Evolutionary conservation across 2,329 filamentous ascomycete species (phyloP), one percentile per base, ranked within the genome.

Genomic region (Trichoderma harzianum): DNA sequence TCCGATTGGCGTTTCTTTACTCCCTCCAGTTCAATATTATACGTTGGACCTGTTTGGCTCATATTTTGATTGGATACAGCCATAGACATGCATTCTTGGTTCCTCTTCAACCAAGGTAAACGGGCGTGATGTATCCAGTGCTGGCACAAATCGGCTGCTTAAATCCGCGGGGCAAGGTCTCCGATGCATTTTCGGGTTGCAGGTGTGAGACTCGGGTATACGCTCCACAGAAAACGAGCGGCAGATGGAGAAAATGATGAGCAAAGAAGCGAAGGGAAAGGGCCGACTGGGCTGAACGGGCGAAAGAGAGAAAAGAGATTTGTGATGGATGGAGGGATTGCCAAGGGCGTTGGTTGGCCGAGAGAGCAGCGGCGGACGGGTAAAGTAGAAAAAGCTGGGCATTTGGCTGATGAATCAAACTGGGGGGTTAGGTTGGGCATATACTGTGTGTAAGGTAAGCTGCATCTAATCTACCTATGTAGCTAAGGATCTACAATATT

Each of bases 211-310:
- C 24, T 30, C 28, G 18, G 62, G 47, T 24, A n/a, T 30, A 36
- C 3, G 28, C 32, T 69, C 55, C 55, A 32, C 30, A 61, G 3
- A 32, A 32, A 34, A 58, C 55, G 66, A 39, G 66, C 66, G 55
- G 55, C 55, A 69, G 55, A 69, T 69, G 55, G 66, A 60, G 55
- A 69, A 69, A 51, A 28, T 32, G 55, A 60, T 60, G 66, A 7
- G 55, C 66, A 34, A 26, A 30, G 16, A 21, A 67, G 51, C n/a
- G 64, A 39, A 21, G 21, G 10, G 32, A 64, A 78, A 78, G 77
- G 77, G 73, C 77, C 77, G 77, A 79, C 75, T 79, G 71, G 73
- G 72, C 67, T 73, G 47, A 60, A 16, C 14, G 21, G 57, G 57
- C 57, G 10, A 60, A 60, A 16, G 30, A 57, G 26, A 57, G 26